These are phyloP conservation scores for Clavariopsis aquatica DNA, from an alignment of 495 filamentous ascomycete genomes.

Conservation along the genomic window DNA sequence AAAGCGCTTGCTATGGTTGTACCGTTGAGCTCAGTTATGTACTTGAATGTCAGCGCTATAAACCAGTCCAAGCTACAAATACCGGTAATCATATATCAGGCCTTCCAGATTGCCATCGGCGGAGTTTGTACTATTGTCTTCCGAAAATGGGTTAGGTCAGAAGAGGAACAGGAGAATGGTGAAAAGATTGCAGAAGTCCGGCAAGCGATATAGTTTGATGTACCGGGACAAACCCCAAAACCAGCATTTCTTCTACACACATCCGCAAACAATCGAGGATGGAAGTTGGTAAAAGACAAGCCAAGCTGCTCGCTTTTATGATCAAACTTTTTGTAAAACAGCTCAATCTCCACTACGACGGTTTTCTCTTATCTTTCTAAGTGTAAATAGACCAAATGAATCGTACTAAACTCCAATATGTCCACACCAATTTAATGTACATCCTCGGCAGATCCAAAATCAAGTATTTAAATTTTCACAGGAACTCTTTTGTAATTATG, in stretches of 20 bases:
- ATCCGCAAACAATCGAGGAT: not conserved
- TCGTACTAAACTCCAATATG: not conserved
- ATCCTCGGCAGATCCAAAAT: not conserved
- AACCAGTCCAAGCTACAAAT: constrained; percentile 43
- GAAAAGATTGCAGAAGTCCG: constrained; percentile 16
- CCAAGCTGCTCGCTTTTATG: not conserved
- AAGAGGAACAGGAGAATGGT: constrained; percentile 29
- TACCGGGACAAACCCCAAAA: not conserved
- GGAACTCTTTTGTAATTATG: not conserved
- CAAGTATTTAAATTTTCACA: not conserved
- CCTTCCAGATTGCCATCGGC: constrained; percentile 41
- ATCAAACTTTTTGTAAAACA: not conserved
- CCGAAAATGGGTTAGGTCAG: constrained; percentile 41
- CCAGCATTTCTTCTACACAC: no score
- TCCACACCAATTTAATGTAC: not conserved
- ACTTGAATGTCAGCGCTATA: constrained; percentile 35
- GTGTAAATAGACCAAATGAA: not conserved
- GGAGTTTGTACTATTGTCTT: constrained; percentile 43
- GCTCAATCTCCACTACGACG: not conserved
- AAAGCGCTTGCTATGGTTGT: constrained; percentile 50
- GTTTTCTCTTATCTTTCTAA: not conserved
- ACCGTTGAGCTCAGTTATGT: constrained; percentile 45
- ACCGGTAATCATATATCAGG: constrained; percentile 48
- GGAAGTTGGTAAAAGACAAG: not conserved
- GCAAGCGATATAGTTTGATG: not conserved